Percentiles rank a stretch among this genome's conserved stretches.
phyloP scores from a whole-genome alignment of 2,329 filamentous ascomycete genomes.

The Colletotrichum paranaense region DNA sequence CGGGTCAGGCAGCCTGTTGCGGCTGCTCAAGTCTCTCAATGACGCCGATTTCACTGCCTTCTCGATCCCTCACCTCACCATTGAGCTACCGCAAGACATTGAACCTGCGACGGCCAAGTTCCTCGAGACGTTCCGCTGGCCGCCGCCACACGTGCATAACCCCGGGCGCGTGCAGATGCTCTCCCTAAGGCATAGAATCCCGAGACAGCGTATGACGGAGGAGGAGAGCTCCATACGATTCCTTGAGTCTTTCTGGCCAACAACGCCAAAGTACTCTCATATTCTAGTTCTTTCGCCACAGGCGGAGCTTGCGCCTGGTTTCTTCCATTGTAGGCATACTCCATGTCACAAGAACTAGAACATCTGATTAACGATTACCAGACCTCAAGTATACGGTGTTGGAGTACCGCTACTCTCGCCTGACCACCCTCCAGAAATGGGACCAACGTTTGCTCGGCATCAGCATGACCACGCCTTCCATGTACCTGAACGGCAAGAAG shows the following conservation, averaged over 20 bases:
- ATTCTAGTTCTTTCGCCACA: conserved; percentile 88
- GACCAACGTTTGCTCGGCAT: conserved; percentile 76
- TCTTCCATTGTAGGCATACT: conserved; percentile 75
- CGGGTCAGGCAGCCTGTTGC: conserved; percentile 79
- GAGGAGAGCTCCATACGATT: conserved; percentile 81
- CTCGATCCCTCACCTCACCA: conserved; percentile 78
- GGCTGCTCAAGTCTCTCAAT: conserved; percentile 81
- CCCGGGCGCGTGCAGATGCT: conserved; percentile 57
- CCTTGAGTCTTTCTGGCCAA: conserved; percentile 89
- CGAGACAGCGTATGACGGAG: conserved; percentile 66
- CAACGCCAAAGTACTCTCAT: conserved; percentile 72
- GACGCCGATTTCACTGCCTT: conserved; percentile 80
- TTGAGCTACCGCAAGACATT: conserved; percentile 81
- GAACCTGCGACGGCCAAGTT: conserved; percentile 74
- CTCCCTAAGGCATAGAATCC: conserved; percentile 80
- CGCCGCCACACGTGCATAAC: conserved; percentile 56
- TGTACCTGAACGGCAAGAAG: conserved; percentile 69
- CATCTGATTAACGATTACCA: conserved; percentile 38
- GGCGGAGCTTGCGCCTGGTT: conserved; percentile 81
- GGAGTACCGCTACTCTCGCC: conserved; percentile 78
- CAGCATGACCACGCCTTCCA: conserved; percentile 79
- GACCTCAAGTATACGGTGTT: conserved; percentile 82
- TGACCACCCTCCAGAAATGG: conserved; percentile 56
- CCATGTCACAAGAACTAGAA: not conserved
- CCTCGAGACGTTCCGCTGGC: conserved; percentile 75